Evolutionary conservation across 352 stramenopile species (phyloP), one percentile per base, ranked within the genome.

Genomic region (Pythium periplocum): DNA sequence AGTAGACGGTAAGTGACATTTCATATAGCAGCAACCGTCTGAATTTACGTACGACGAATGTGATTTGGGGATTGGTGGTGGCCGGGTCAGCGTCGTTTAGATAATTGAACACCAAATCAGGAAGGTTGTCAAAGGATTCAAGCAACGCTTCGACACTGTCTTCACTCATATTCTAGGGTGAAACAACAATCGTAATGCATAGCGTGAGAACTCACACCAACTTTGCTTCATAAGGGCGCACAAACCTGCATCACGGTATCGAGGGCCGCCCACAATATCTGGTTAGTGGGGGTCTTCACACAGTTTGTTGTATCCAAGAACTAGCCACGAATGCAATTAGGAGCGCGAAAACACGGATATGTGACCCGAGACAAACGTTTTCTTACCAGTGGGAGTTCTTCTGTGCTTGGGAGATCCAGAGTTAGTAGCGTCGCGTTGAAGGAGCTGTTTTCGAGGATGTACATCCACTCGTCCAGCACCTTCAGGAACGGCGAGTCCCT

Each of bases 381-480:
- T 61, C 66, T 59, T 55, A 93, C 84, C 52, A 86, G 58, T 12
- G 75, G 61, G 3, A 95, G 57, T n/a, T 89, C 73, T 60, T 87
- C 61, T 5, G 80, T 87, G n/a, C 73, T 68, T 30, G 70, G 68
- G n/a, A 93, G 49, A 17, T 89, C 80, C 12, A 95, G 61, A 34
- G 62, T 78, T 12, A 91, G 57, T 36, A 91, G 62, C 2, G 74
- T 62, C 45, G 69, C 71, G 39, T 95, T 92, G 59, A 91, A 95
- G 6, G 69, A 73, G 59, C 68, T 64, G 39, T 73, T 92, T 61
- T 95, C 85, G 30, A 95, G 39, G 42, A 93, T 78, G 50, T 83
- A 95, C 79, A 91, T 90, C 81, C 84, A 93, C 55, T 95, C 85
- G 45, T 95, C 83, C 35, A 95, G 62, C 26, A 91, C 82, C 39